Evolutionary conservation across 306 rosid genomes (phyloP).

Genomic region (Fagus crenata): DNA sequence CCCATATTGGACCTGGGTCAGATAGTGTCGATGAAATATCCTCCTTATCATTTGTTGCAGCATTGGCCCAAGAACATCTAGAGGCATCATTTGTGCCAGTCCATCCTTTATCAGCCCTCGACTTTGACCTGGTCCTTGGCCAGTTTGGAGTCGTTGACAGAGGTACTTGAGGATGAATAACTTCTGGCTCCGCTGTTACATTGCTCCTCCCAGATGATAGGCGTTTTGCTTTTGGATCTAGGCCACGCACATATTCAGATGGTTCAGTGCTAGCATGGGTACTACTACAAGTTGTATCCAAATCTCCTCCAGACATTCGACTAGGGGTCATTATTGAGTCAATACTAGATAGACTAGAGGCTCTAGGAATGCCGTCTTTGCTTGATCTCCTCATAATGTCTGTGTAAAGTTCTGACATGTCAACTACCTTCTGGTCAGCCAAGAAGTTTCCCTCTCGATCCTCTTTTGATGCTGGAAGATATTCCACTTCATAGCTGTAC

Average conservation of each 20-base stretch:
- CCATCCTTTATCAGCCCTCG: conserved; percentile 92
- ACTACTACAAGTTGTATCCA: conserved; percentile 66
- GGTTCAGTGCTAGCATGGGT: conserved; percentile 91
- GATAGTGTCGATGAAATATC: conserved; percentile 95
- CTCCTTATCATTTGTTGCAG: conserved; percentile 76
- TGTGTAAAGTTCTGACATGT: conserved; percentile 78
- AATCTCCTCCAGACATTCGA: conserved; percentile 86
- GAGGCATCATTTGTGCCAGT: conserved; percentile 76
- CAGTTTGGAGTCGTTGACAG: conserved; percentile 94
- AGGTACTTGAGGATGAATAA: conserved; percentile 87
- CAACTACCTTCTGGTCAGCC: conserved; percentile 68
- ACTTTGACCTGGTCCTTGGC: conserved; percentile 97
- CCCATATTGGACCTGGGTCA: conserved; percentile 99
- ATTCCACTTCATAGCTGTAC: conserved; percentile 91
- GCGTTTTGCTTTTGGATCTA: conserved; percentile 92
- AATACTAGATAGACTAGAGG: conserved; percentile 98
- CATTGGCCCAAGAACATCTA: conserved; percentile 79
- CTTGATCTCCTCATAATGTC: conserved; percentile 86
- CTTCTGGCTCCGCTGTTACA: conserved; percentile 86
- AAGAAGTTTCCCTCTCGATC: conserved; percentile 67
- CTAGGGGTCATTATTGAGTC: conserved; percentile 98
- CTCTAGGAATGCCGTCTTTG: conserved; percentile 90
- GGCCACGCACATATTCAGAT: conserved; percentile 92
- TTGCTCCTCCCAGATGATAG: conserved; percentile 78
- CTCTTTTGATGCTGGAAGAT: conserved; percentile 78